These are phyloP conservation scores for Nemania abortiva DNA, from an alignment of 2,329 filamentous ascomycete genomes.

Conservation along the genomic window DNA sequence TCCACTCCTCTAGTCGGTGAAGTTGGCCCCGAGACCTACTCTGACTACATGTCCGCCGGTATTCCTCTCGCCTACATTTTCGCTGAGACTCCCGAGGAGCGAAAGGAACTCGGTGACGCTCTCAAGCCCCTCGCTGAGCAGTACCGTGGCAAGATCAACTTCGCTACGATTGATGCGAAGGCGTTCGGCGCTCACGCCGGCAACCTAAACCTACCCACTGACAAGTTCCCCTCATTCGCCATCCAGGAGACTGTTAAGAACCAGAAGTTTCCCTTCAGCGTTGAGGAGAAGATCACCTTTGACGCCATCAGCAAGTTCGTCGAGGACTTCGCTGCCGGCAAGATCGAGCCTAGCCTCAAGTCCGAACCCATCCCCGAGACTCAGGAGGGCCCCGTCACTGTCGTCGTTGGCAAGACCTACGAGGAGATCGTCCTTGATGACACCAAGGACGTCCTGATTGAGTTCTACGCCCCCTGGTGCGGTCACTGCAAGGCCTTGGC, in stretches of 20 bases:
- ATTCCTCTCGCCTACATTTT: constrained; percentile 98
- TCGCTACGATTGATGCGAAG: constrained; percentile 96
- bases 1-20: constrained; percentile 93
- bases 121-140: constrained; percentile 91
- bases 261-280: constrained; percentile 95
- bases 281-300: constrained; percentile 80
- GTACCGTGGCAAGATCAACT: constrained; percentile 95
- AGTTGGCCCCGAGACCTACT: constrained; percentile 96
- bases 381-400: constrained; percentile 87
- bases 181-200: constrained; percentile 92
- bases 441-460: constrained; percentile 94
- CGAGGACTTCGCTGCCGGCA: constrained; percentile 84
- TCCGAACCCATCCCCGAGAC: constrained; percentile 95
- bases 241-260: constrained; percentile 97
- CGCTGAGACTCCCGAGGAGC: constrained; percentile 91
- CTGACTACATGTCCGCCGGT: constrained; percentile 91
- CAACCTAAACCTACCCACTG: constrained; percentile 96
- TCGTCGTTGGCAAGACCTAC: constrained; percentile 95
- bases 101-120: constrained; percentile 78
- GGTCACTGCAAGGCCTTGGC: constrained; percentile 99
- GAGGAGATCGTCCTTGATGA: constrained; percentile 91
- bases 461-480: constrained; percentile 99
- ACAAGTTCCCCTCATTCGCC: constrained; percentile 96
- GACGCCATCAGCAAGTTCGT: constrained; percentile 83
- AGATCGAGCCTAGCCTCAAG: constrained; percentile 96